These are phyloP conservation scores for Jatropha curcas DNA, from an alignment of 345 rosid genomes.

Conservation along the genomic window DNA sequence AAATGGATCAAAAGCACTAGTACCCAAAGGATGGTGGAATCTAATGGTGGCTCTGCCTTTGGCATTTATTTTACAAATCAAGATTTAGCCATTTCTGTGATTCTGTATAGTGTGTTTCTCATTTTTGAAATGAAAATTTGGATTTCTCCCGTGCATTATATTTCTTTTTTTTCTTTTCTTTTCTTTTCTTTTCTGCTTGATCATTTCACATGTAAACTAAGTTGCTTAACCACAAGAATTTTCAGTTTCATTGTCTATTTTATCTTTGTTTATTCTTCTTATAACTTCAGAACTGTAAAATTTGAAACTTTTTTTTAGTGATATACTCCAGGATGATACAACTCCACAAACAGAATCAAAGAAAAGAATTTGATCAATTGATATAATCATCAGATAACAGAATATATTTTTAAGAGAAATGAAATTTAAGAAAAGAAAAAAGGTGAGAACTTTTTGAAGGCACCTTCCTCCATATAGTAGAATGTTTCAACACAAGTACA, in stretches of 20 bases:
- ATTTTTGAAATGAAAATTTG: slow-evolving; percentile 1
- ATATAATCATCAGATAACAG: no score
- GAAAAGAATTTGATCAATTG: no score
- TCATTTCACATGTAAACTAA: background rate
- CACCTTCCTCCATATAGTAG: background rate
- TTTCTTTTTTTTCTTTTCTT: no score
- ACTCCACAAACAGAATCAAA: no score
- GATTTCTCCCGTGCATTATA: background rate
- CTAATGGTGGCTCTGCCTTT: slow-evolving; percentile 27
- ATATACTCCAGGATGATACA: no score
- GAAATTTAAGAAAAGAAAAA: no score
- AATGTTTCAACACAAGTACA: background rate
- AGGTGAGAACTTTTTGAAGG: no score
- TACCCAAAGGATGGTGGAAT: slow-evolving; percentile 21
- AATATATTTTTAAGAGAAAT: no score
- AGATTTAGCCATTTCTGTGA: slow-evolving; percentile 17
- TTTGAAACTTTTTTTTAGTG: background rate
- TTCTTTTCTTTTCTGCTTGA: no score
- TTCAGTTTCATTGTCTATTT: background rate
- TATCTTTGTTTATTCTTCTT: background rate
- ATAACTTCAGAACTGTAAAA: background rate
- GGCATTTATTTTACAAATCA: slow-evolving; percentile 12
- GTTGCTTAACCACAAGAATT: background rate
- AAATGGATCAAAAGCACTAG: background rate
- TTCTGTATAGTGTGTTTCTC: background rate